Base-by-base conservation (phyloP, 78 protist genomes). In the Cavenderia fasciculata region DNA sequence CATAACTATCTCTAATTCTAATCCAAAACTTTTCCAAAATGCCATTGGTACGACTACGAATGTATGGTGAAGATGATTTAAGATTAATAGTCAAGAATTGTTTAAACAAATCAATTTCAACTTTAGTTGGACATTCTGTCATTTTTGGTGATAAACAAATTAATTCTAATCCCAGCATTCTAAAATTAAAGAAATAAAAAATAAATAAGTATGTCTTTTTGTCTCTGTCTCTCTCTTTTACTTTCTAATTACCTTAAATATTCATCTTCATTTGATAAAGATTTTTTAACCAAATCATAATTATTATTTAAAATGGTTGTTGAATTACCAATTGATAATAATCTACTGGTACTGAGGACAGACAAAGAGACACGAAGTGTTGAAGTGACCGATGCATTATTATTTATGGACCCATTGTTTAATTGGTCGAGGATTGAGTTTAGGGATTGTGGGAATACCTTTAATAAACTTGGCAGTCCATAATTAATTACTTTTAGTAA, bases 381-480 rank as follows among this genome's bases (percentile, higher is more conserved):
- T n/a, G n/a, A n/a, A n/a, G n/a, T n/a, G n/a, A n/a, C n/a, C n/a
- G 62, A 33, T 34, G 68, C 33, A n/a, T 82, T 82, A n/a, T 68
- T 51, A 43, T 46, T 51, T 11, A 18, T 71, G 27, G 10, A 3
- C 12, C 51, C 61, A 10, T 49, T 66, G 6, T 51, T 79, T 23
- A 82, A 68, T 8, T 56, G 19, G 57, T 65, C 51, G 16, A 82
- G 43, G 25, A 82, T 82, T 31, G 72, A 66, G 18, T 68, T 54
- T 43, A 82, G 56, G 52, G 90, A 82, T 31, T 68, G 40, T 69
- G 90, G 90, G 78, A 82, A 82, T 56, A 82, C 57, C 43, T 82
- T 82, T 29, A 82, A 56, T 18, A 68, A 43, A 31, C 69, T 25
- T 65, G 90, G 90, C 57, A 69, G 36, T 25, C 77, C 90, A 43